These are phyloP conservation scores for Apocynum venetum DNA, from an alignment of 257 asterid species.

Conservation along the genomic window DNA sequence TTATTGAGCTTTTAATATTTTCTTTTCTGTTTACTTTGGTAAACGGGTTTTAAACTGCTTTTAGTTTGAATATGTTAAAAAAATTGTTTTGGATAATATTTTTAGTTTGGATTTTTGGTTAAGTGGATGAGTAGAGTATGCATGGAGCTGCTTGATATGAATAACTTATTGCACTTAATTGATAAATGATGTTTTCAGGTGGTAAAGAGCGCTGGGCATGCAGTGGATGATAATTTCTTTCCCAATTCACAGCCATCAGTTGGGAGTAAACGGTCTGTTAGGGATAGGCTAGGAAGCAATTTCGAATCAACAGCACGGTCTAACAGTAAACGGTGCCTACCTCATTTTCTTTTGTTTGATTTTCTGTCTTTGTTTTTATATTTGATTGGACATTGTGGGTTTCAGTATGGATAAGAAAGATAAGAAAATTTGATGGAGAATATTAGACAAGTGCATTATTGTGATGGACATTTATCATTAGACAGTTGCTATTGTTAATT, in stretches of 20 bases:
- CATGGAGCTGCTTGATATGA: background rate
- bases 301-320: slow-evolving; percentile 44
- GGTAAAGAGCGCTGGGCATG: slow-evolving; percentile 56
- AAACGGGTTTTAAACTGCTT: background rate
- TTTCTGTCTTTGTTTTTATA: slow-evolving; percentile 4
- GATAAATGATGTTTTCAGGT: slow-evolving; percentile 38
- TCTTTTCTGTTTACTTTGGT: background rate
- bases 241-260: slow-evolving; percentile 31
- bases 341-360: background rate
- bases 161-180: background rate
- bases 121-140: background rate
- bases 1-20: background rate
- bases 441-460: background rate
- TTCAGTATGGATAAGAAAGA: background rate
- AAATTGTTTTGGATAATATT: background rate
- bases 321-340: slow-evolving; percentile 56
- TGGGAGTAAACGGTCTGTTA: slow-evolving; percentile 73
- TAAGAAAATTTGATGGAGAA: background rate
- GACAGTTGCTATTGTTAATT: background rate
- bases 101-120: background rate
- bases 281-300: slow-evolving; percentile 74
- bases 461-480: background rate
- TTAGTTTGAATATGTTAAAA: background rate
- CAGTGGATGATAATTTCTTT: slow-evolving; percentile 29
- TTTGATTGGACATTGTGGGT: background rate